Base-by-base conservation (phyloP, 2,329 filamentous ascomycete species). In the Colletotrichum coccodes region DNA sequence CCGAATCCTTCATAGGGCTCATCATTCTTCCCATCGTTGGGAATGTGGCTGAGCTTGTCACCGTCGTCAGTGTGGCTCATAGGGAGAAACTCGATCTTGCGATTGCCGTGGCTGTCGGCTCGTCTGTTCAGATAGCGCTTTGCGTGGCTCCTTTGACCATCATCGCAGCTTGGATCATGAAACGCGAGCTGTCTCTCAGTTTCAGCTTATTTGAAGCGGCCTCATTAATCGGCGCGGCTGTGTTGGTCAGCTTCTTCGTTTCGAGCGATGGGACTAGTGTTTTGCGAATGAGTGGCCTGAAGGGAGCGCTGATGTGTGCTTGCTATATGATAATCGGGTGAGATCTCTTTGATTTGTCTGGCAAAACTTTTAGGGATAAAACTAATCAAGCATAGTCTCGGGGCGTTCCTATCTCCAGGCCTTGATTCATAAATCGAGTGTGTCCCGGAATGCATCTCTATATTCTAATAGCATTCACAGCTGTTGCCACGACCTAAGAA, bases 141-240 rank as follows among this genome's bases (percentile, higher is more conserved):
- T 88, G 90, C 70, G 85, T 91, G 2, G 87, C 87, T 0, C 89
- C 89, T 0, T 77, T 90, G 49, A 85, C 89, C 3, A 86, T 91
- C 14, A 79, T 90, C 3, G 83, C 89, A 11, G 88, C 87, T 16
- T 91, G 89, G 89, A 81, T 82, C 70, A 79, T 90, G 72, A 75
- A 81, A 14, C 84, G 84, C 44, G 83, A 88, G 23, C 85, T 90
- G 77, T 83, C 87, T n/a, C 83, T 94, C 56, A 91, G 92, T 72
- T 94, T 94, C 79, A 91, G 91, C 73, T 85, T 90, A 40, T 94
- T 94, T 75, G 92, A 94, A 80, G 93, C 91, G 0, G 89, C 93
- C 23, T 89, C 90, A 42, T 85, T 94, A 74, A 91, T 94, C 74
- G 87, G 92, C 5, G 89, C 86, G 3, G 90, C 92, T 3, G 83